Base-by-base conservation (phyloP, 495 filamentous ascomycete species). In the Chaetomium fimeti region DNA sequence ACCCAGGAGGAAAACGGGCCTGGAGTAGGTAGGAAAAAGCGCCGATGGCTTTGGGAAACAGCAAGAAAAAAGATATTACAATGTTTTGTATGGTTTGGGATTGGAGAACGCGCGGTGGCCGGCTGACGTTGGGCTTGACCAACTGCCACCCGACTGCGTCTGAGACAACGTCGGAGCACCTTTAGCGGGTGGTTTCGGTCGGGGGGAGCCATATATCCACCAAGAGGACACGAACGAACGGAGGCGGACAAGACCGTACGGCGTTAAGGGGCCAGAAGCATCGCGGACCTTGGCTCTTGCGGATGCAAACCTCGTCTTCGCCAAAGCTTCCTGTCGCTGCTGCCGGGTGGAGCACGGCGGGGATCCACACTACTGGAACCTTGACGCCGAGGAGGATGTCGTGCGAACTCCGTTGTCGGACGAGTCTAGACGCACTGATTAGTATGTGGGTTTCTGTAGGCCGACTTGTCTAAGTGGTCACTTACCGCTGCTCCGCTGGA, bases 401-500 rank as follows among this genome's bases (percentile, higher is more conserved):
- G 69, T 67, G 24, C 74, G 69, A 11, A 62, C 67, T 12, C 68
- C 73, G 28, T 66, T 72, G 57, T 76, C 74, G 13, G 74, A 76
- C 15, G 74, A 76, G 60, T 76, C 74, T 76, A 32, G 8, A 15
- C 0, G 3, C 16, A 18, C 27, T 29, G n/a, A 38, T 60, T 54
- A 48, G 63, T 67, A 27, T 32, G 25, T 45, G 11, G 16, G 22
- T 3, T 2, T 15, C 12, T 3, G 5, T 15, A n/a, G 13, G n/a
- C 32, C 32, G 8, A 24, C 27, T 29, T 28, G 9, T 13, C 7
- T 49, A 47, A 12, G 32, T 36, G 18, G 43, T 57, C 16, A 70
- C 74, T 60, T 69, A 82, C 93, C 92, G 76, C 91, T 94, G 63
- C 90, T 87, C 58, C 89, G 86, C 57, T 87, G 82, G 71, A 87